Conservation (phyloP, 2,329 filamentous ascomycete species). For the Huntiella savannae region DNA sequence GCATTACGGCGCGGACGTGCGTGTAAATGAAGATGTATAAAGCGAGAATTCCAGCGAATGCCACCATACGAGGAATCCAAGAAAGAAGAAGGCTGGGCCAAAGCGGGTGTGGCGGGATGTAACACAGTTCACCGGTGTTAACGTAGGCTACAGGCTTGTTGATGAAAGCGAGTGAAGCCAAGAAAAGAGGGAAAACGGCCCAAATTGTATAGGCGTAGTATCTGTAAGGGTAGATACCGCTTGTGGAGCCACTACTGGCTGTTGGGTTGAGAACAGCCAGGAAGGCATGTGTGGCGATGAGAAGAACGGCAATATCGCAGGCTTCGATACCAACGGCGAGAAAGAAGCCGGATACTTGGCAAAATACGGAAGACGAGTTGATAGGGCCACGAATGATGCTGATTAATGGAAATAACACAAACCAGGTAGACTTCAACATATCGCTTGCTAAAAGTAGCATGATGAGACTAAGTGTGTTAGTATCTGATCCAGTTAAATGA, state of each 20-base stretch:
- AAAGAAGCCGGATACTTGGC: conserved; percentile 50
- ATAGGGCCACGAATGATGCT: conserved; percentile 34
- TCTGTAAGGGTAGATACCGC: conserved; percentile 51
- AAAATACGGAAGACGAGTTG: conserved; percentile 33
- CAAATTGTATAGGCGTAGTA: conserved; percentile 38
- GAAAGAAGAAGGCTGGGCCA: conserved; percentile 52
- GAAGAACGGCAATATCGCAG: conserved; percentile 50
- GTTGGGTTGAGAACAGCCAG: conserved; percentile 48
- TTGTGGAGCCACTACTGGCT: conserved; percentile 25
- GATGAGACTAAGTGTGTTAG: conserved; percentile 35
- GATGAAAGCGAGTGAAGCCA: conserved; percentile 45
- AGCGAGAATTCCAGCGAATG: conserved; percentile 42
- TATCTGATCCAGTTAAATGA: background rate
- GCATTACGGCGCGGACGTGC: conserved; percentile 30
- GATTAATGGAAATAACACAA: conserved; percentile 44
- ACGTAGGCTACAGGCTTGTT: conserved; percentile 34
- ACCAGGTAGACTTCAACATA: conserved; percentile 50
- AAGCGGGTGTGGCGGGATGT: conserved; percentile 42
- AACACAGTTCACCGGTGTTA: conserved; percentile 49
- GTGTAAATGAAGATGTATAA: conserved; percentile 53
- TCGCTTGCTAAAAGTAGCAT: conserved; percentile 57
- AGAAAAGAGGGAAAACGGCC: conserved; percentile 36
- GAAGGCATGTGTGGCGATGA: conserved; percentile 55
- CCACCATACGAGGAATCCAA: conserved; percentile 57
- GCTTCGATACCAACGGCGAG: conserved; percentile 47